phyloP scores from a whole-genome alignment of 805 yeast genomes.

The baker's yeast (Saccharomyces cerevisiae) region DNA sequence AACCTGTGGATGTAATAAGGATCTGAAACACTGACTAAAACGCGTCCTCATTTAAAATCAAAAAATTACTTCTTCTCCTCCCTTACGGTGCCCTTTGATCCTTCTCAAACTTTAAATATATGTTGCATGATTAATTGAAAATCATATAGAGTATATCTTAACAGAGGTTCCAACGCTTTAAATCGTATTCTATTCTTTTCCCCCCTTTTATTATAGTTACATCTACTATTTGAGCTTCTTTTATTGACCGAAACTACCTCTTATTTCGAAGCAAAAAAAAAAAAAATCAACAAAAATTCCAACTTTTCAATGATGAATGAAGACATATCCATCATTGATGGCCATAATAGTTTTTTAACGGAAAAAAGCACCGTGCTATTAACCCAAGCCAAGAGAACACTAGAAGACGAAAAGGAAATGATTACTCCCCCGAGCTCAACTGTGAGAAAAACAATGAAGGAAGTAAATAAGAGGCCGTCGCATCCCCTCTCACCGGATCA shows the following conservation, averaged over 20 bases:
- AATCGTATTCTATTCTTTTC: neutral
- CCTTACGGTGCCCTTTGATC: neutral
- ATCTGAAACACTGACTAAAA: neutral
- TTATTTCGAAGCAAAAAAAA: neutral
- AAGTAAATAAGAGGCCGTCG: neutral
- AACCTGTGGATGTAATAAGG: neutral
- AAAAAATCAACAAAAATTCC: neutral
- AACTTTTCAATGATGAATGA: neutral
- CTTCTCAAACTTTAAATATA: neutral
- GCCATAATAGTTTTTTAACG: neutral
- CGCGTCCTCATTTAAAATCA: neutral
- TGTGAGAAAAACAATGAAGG: slow-evolving; percentile 8
- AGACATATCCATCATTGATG: neutral
- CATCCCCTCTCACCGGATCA: slow-evolving; percentile 27
- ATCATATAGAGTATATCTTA: neutral
- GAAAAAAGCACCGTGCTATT: neutral
- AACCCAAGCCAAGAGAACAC: neutral
- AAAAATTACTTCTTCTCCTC: neutral
- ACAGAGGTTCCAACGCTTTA: neutral
- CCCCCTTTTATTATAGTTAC: neutral
- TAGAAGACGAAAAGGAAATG: slow-evolving; percentile 7
- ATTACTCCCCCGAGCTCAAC: slow-evolving; percentile 28
- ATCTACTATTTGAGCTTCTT: neutral
- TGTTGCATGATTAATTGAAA: neutral
- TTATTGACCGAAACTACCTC: neutral